Conservation (phyloP, 495 filamentous ascomycete genomes). For the Penicillium odoratum region DNA sequence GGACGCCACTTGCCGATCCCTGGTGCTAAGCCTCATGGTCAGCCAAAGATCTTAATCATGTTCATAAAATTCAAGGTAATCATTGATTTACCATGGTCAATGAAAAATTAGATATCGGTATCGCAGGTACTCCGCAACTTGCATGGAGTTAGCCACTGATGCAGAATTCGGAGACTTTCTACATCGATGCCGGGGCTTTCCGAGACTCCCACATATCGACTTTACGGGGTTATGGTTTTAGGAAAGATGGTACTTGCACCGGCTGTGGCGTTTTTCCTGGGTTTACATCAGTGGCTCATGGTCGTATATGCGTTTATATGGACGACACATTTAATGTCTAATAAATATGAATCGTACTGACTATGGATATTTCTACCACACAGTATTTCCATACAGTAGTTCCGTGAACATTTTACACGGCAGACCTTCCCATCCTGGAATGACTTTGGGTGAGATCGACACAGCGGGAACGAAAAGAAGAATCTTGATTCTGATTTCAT, state of each 20-base stretch:
- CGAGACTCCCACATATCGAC: not conserved
- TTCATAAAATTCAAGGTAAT: not conserved
- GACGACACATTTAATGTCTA: not conserved
- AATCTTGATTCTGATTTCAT: not conserved
- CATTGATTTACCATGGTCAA: not conserved
- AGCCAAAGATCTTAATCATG: not conserved
- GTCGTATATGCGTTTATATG: not conserved
- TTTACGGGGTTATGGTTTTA: not conserved
- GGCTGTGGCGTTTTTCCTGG: constrained; percentile 2
- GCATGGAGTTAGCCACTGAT: not conserved
- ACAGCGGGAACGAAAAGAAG: not conserved
- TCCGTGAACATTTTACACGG: not conserved
- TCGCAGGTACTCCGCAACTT: not conserved
- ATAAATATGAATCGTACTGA: too few species aligned
- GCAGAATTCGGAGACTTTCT: not conserved
- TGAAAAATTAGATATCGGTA: not conserved
- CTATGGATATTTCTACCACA: too few species aligned
- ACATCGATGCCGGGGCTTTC: constrained; percentile 1
- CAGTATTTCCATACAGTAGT: too few species aligned
- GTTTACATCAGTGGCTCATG: not conserved
- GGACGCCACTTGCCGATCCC: not conserved
- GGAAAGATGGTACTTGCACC: not conserved
- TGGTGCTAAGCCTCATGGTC: constrained; percentile 2
- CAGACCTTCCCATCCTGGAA: not conserved
- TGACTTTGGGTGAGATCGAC: not conserved